A percentile compares a stretch with the other conserved stretches of the same genome.
phyloP scores from a whole-genome alignment of 2,329 filamentous ascomycete species.

The Hypoxylon sp. region DNA sequence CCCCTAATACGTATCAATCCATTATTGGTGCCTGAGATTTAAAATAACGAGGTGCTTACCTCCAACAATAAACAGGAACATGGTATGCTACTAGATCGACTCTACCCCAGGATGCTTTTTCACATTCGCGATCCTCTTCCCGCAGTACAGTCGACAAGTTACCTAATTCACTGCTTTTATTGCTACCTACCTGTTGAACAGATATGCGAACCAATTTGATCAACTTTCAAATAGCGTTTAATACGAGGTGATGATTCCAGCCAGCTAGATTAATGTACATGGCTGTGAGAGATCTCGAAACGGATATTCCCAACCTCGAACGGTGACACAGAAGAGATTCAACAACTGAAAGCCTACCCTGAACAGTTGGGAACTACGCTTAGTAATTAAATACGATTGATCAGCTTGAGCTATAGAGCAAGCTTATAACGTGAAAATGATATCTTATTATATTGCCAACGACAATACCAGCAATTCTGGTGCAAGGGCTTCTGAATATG shows the following conservation, averaged over 20 bases:
- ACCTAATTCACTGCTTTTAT: too few relatives aligned
- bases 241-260: background rate
- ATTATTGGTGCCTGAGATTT: background rate
- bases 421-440: background rate
- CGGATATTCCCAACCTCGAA: background rate
- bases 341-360: background rate
- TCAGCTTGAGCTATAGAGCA: background rate
- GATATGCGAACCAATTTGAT: background rate
- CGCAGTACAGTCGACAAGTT: too few relatives aligned
- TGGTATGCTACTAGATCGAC: background rate
- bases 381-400: too few relatives aligned
- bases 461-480: background rate
- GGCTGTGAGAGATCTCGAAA: background rate
- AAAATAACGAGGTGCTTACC: background rate
- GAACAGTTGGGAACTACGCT: too few relatives aligned
- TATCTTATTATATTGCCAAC: constrained; percentile 25
- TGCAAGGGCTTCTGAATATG: constrained; percentile 1
- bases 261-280: background rate
- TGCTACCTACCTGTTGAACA: background rate
- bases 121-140: too few relatives aligned
- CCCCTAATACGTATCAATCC: background rate
- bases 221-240: background rate
- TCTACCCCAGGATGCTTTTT: too few relatives aligned
- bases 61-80: background rate
- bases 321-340: background rate